Conservation (phyloP, 2,329 filamentous ascomycete species). For the Bipolaris gigantea region DNA sequence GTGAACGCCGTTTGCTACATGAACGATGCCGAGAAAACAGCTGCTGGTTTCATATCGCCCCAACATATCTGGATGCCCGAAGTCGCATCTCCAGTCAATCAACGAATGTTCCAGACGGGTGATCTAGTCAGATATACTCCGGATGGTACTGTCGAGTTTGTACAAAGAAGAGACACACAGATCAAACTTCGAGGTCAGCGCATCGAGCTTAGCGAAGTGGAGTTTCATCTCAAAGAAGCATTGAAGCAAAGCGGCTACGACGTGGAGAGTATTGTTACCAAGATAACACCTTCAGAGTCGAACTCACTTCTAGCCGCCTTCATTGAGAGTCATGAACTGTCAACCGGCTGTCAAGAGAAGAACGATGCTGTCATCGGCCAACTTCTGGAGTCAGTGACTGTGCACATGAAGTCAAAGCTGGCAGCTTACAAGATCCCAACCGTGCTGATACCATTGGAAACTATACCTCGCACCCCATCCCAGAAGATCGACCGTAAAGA, state of each 20-base stretch:
- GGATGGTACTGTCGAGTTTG: slow-evolving; percentile 14
- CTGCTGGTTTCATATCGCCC: slow-evolving; percentile 32
- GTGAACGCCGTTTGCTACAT: slow-evolving; percentile 39
- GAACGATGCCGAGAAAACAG: slow-evolving; percentile 32
- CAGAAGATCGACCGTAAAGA: slow-evolving; percentile 45
- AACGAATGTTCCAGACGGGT: slow-evolving; percentile 3
- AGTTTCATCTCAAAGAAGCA: not conserved
- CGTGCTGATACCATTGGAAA: slow-evolving; percentile 47
- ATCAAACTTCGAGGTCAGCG: slow-evolving; percentile 23
- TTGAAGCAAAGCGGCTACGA: not conserved
- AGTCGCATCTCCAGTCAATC: not conserved
- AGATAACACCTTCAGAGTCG: not conserved
- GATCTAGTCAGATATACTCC: slow-evolving; percentile 4
- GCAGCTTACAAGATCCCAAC: slow-evolving; percentile 12
- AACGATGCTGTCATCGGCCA: not conserved
- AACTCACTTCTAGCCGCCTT: not conserved
- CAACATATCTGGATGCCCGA: not conserved
- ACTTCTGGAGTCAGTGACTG: not conserved
- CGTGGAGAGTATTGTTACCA: not conserved
- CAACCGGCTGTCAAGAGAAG: not conserved
- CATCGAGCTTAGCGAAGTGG: slow-evolving; percentile 21
- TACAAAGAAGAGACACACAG: slow-evolving; percentile 17
- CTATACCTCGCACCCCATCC: slow-evolving; percentile 32
- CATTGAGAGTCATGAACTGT: not conserved
- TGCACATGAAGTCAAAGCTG: not conserved